A percentile compares a stretch with the other conserved stretches of the same genome.
These are phyloP conservation scores for Bretschneidera sinensis DNA, from an alignment of 345 rosid species.

Conservation along the genomic window DNA sequence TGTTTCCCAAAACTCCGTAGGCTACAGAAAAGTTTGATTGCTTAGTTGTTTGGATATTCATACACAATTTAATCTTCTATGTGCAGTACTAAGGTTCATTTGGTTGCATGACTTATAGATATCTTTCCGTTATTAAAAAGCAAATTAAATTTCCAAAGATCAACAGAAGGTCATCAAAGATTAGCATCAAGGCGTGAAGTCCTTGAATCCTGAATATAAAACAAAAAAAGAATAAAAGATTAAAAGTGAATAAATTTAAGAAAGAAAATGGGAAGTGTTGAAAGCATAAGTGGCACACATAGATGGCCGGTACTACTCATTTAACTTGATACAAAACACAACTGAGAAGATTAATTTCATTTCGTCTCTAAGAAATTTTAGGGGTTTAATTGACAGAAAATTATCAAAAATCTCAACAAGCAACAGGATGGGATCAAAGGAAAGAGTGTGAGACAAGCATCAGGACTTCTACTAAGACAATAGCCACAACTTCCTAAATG, in stretches of 20 bases:
- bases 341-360: not conserved
- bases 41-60: no score
- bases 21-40: not conserved
- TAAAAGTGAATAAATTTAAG: not conserved
- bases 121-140: not conserved
- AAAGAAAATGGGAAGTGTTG: no score
- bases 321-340: not conserved
- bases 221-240: no score
- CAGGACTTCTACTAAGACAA: not conserved
- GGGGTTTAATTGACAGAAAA: not conserved
- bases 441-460: not conserved
- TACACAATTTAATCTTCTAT: not conserved
- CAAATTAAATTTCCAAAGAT: not conserved
- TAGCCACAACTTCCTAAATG: no score
- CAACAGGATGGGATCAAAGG: not conserved
- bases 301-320: not conserved
- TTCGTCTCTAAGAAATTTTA: not conserved
- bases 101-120: not conserved
- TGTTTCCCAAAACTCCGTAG: not conserved
- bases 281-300: no score
- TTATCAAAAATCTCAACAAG: not conserved
- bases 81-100: no score
- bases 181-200: not conserved
- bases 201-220: not conserved
- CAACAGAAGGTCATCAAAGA: not conserved